Percentiles rank a stretch among this genome's conserved stretches.
These are phyloP conservation scores for Helminthosporium solani DNA, from an alignment of 2,329 filamentous ascomycete species.

Conservation along the genomic window DNA sequence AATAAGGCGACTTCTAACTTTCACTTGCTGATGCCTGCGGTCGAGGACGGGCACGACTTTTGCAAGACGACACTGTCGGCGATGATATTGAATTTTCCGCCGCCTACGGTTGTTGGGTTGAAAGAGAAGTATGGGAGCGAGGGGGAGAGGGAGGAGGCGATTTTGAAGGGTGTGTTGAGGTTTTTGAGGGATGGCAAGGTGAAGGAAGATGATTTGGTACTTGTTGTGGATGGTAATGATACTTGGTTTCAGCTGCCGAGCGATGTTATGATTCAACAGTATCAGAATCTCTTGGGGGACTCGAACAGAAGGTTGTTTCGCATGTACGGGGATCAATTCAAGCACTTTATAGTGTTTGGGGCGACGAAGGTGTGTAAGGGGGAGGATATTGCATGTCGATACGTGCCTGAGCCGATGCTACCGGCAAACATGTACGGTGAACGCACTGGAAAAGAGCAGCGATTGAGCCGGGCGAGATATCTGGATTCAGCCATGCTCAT, in stretches of 20 bases:
- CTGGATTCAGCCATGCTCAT: conserved; percentile 53
- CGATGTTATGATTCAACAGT: conserved; percentile 63
- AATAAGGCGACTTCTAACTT: conserved; percentile 46
- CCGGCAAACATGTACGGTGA: conserved; percentile 52
- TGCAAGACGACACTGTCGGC: conserved; percentile 60
- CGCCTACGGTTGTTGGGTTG: conserved; percentile 56
- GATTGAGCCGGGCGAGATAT: conserved; percentile 42
- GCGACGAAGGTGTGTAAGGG: conserved; percentile 56
- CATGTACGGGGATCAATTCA: conserved; percentile 52
- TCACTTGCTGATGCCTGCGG: conserved; percentile 57
- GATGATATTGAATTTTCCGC: conserved; percentile 60
- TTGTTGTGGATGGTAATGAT: conserved; percentile 65
- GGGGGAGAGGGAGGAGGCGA: conserved; percentile 46
- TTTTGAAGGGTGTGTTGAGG: conserved; percentile 48
- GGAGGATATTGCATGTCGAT: conserved; percentile 53
- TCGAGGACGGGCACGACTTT: conserved; percentile 51
- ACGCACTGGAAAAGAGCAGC: conserved; percentile 40
- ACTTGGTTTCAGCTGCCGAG: conserved; percentile 66
- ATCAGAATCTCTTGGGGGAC: conserved; percentile 56
- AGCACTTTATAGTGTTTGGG: conserved; percentile 57
- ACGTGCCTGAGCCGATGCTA: conserved; percentile 54
- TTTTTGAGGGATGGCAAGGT: conserved; percentile 51
- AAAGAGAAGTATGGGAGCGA: conserved; percentile 24
- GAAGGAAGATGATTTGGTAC: conserved; percentile 62
- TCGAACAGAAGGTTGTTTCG: conserved; percentile 55